Base-by-base conservation (phyloP, 768 basidiomycete species). In the Agrocybe chaxingu region DNA sequence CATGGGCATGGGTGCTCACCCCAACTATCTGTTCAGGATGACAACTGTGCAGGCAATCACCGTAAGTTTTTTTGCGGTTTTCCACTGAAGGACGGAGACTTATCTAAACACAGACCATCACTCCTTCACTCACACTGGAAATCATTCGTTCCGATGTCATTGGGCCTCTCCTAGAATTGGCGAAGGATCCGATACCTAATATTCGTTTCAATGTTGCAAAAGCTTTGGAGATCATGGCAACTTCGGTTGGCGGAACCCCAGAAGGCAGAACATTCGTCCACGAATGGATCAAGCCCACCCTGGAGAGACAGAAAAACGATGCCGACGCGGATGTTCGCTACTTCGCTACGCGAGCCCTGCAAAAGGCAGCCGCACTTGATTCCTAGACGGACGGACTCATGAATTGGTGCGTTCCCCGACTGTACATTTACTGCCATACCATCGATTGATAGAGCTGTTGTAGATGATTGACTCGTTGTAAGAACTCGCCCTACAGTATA, bases 31-130 rank as follows among this genome's bases (percentile, higher is more conserved):
- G 24, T 97, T 90, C 72, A 78, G 97, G 62, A 97, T 99, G 94
- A 99, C 97, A 2, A 98, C 97, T 11, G 92, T 98, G 39, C 94
- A 98, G 68, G 96, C 96, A 31, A 95, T 99, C 62, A 95, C 92
- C 62, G 96, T 98, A 66, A 48, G 39, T 40, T 42, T 43, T 24
- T 29, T 54, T 16, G 41, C n/a, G 30, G 16, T 40, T 45, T n/a
- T 13, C 8, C 31, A 12, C n/a, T 16, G 16, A 16, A 16, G 16
- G 16, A 16, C 16, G 16, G 16, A n/a, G 4, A 29, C 52, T 29
- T 45, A n/a, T 33, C 44, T 47, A 24, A n/a, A 31, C 12, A 2
- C 35, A 98, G 96, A 95, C 92, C n/a, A 96, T 99, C 61, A 84
- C 92, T 6, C 92, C 97, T 0, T 89, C 92, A 10, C 75, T 99